phyloP scores from a whole-genome alignment of 108 stramenopile species.

The Nannochloropsis gaditana region DNA sequence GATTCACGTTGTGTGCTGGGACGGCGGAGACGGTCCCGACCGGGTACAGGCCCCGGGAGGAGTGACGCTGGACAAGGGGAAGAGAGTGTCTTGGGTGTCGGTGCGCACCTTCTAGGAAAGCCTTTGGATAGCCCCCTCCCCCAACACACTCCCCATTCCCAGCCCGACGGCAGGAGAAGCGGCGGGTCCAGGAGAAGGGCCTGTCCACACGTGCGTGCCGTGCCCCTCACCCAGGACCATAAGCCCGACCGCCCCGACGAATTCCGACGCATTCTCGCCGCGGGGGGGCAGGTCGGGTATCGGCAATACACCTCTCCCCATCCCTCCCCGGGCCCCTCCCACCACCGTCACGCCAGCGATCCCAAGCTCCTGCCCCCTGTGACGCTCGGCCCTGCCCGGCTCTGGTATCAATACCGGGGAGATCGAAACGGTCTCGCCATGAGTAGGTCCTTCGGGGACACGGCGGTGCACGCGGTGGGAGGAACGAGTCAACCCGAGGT shows the following conservation, averaged over 20 bases:
- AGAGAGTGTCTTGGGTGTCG: not conserved
- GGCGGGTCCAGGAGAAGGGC: not conserved
- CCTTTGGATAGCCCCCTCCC: not conserved
- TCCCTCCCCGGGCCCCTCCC: slow-evolving; percentile 1
- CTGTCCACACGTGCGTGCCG: slow-evolving; percentile 10
- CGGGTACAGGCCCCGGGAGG: not conserved
- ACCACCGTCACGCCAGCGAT: not conserved
- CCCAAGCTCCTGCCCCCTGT: not conserved
- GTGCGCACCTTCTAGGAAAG: not conserved
- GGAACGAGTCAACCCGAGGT: slow-evolving; percentile 55
- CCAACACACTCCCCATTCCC: not conserved
- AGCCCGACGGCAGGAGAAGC: not conserved
- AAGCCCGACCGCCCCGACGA: slow-evolving; percentile 54
- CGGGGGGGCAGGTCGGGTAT: slow-evolving; percentile 43
- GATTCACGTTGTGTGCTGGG: slow-evolving; percentile 50
- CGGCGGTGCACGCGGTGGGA: slow-evolving; percentile 47
- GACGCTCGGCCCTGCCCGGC: slow-evolving; percentile 42
- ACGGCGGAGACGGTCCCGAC: slow-evolving; percentile 3
- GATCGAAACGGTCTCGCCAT: slow-evolving; percentile 54
- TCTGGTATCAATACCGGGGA: slow-evolving; percentile 51
- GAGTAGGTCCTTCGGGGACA: slow-evolving; percentile 54
- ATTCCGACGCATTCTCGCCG: slow-evolving; percentile 29
- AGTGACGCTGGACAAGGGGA: not conserved
- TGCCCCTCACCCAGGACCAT: slow-evolving; percentile 51
- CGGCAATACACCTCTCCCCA: slow-evolving; percentile 31